A percentile compares a stretch with the other conserved stretches of the same genome.
These are phyloP conservation scores for Nemania sp. DNA, from an alignment of 2,329 filamentous ascomycete genomes.

Conservation along the genomic window DNA sequence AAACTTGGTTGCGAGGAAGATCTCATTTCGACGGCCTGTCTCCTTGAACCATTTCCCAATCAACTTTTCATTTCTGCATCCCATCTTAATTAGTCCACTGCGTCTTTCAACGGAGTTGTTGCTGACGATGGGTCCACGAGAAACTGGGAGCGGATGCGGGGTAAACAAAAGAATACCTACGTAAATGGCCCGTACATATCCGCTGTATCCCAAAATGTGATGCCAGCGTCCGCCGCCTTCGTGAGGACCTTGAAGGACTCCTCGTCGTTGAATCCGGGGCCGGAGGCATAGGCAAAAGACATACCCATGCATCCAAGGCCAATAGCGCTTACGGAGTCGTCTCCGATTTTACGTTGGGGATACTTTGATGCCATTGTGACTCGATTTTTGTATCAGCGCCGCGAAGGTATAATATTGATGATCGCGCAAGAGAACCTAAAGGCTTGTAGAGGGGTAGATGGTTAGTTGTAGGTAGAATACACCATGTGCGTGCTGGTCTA, in stretches of 20 bases:
- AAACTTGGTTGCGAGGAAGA: constrained; percentile 59
- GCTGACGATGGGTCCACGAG: not conserved
- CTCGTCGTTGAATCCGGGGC: constrained; percentile 35
- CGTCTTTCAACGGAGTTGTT: not conserved
- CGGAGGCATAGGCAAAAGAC: constrained; percentile 40
- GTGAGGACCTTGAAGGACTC: constrained; percentile 35
- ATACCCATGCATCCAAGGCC: constrained; percentile 54
- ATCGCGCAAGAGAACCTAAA: no score
- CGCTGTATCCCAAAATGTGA: constrained; percentile 39
- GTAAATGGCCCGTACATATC: constrained; percentile 44
- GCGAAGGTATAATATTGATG: not conserved
- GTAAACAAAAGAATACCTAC: constrained; percentile 20
- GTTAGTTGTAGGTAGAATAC: no score
- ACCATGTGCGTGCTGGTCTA: no score
- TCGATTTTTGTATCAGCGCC: not conserved
- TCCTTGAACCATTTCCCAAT: constrained; percentile 47
- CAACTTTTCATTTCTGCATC: constrained; percentile 44
- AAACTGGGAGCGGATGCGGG: not conserved
- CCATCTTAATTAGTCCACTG: not conserved
- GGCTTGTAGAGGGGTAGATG: no score
- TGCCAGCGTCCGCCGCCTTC: constrained; percentile 31
- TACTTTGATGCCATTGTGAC: constrained; percentile 35
- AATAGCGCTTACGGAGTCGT: constrained; percentile 46
- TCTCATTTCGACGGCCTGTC: constrained; percentile 50
- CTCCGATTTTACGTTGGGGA: constrained; percentile 46